A percentile compares a stretch with the other conserved stretches of the same genome.
phyloP scores from a whole-genome alignment of 345 rosid species.

The Litchi chinensis region DNA sequence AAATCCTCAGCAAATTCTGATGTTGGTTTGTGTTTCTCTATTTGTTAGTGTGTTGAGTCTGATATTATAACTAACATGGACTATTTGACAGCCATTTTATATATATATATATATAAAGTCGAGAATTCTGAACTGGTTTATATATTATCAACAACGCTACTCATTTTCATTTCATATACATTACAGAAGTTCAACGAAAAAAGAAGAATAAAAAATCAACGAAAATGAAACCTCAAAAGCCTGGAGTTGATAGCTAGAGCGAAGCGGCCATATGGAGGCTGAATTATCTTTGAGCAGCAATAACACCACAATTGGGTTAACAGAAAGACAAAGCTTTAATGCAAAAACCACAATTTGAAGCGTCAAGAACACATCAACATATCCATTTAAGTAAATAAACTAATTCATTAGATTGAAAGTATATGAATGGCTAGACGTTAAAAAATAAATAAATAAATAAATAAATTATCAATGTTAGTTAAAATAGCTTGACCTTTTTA shows the following conservation, averaged over 20 bases:
- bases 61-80: neutral
- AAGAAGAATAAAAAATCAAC: neutral
- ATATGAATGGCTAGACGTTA: too few relatives aligned
- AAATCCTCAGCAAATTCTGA: neutral
- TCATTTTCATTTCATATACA: neutral
- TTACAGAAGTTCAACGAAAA: neutral
- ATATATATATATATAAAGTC: too few relatives aligned
- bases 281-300: neutral
- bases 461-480: too few relatives aligned
- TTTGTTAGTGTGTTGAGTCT: neutral
- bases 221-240: slow-evolving; percentile 62
- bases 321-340: too few relatives aligned
- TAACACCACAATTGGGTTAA: too few relatives aligned
- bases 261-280: slow-evolving; percentile 74
- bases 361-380: too few relatives aligned
- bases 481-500: too few relatives aligned
- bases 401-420: too few relatives aligned
- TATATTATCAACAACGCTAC: neutral
- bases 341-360: too few relatives aligned
- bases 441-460: too few relatives aligned
- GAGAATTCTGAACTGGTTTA: neutral
- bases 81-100: neutral
- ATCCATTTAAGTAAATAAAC: too few relatives aligned
- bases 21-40: too few relatives aligned
- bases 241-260: slow-evolving; percentile 61